Base-by-base conservation (phyloP, 805 yeast genomes). In the Barnettozyma siamensis region DNA sequence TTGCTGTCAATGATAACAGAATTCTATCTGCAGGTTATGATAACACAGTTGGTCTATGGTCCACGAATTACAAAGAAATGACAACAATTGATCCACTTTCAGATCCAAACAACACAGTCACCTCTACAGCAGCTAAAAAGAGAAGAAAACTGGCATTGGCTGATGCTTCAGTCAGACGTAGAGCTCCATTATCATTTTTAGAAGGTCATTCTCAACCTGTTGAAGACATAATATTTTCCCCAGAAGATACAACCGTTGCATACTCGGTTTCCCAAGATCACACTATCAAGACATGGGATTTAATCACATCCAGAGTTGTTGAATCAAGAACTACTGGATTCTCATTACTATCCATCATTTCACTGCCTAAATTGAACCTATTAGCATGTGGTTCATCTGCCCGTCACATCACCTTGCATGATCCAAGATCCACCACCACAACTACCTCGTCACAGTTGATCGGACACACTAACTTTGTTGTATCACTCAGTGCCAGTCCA, bases 181-280 rank as follows among this genome's bases (percentile, higher is more conserved):
- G 93, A 57, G 81, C 93, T 2, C 93, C 96, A 18, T 69, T 89
- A 49, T 70, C 89, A 5, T 66, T 86, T 31, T 67, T 91, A 46
- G 88, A 83, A 55, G 82, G 91, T 20, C 98, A 91, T 60, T 60
- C 75, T 15, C 88, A 81, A 29, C 95, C 98, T 2, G 97, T 91
- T 18, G 93, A 88, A 56, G 94, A 76, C 30, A 84, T 87, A 19
- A 70, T 77, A 12, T 87, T 88, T 58, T 95, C 86, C 55, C 58
- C 69, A 3, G 66, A 68, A 17, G 98, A 91, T 61, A 48, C 72
- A 34, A 76, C 94, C 0, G 95, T 91, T 5, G 95, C 83, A 10
- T 91, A 93, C 64, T 88, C 98, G 0, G 96, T 86, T 2, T 84
- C 97, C 6, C 96, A 88, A 61, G 98, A 93, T 66, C 99, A 93